A percentile compares a stretch with the other conserved stretches of the same genome.
phyloP scores from a whole-genome alignment of 2,329 filamentous ascomycete genomes.

The Shiraia sp. region DNA sequence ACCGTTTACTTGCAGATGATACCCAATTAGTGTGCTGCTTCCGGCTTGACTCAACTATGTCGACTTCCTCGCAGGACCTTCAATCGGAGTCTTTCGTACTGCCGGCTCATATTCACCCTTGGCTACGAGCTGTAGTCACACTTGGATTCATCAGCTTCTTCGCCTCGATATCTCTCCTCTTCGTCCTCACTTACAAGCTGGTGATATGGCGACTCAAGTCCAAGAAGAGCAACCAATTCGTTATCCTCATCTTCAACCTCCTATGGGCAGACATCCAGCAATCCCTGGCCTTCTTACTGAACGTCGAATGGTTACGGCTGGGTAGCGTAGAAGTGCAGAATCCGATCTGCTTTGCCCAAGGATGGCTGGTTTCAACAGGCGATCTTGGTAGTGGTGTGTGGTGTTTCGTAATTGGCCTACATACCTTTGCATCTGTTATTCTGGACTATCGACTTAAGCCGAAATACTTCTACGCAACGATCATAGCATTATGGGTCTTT shows the following conservation, averaged over 20 bases:
- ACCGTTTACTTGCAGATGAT: constrained; percentile 7
- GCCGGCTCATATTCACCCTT: constrained; percentile 40
- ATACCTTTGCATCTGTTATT: constrained; percentile 68
- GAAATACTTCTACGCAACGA: constrained; percentile 53
- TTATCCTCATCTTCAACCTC: constrained; percentile 71
- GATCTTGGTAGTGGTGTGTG: constrained; percentile 70
- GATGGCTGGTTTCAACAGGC: constrained; percentile 70
- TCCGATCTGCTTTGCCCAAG: constrained; percentile 64
- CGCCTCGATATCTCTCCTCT: constrained; percentile 48
- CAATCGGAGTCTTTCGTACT: constrained; percentile 39
- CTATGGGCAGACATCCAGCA: constrained; percentile 71
- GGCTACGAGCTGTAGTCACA: constrained; percentile 52
- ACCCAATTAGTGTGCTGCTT: constrained; percentile 10
- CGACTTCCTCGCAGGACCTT: constrained; percentile 22
- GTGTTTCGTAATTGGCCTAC: constrained; percentile 66
- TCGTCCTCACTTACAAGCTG: constrained; percentile 53
- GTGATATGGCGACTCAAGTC: constrained; percentile 44
- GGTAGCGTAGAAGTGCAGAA: constrained; percentile 60
- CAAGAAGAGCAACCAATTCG: constrained; percentile 63
- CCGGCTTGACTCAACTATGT: constrained; percentile 21
- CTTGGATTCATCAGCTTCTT: constrained; percentile 54
- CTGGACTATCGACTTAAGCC: constrained; percentile 58
- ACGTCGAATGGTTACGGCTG: constrained; percentile 60
- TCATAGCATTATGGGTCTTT: constrained; percentile 61
- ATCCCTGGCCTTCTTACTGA: constrained; percentile 65